phyloP scores from a whole-genome alignment of 306 rosid genomes.

The Trifolium dubium region DNA sequence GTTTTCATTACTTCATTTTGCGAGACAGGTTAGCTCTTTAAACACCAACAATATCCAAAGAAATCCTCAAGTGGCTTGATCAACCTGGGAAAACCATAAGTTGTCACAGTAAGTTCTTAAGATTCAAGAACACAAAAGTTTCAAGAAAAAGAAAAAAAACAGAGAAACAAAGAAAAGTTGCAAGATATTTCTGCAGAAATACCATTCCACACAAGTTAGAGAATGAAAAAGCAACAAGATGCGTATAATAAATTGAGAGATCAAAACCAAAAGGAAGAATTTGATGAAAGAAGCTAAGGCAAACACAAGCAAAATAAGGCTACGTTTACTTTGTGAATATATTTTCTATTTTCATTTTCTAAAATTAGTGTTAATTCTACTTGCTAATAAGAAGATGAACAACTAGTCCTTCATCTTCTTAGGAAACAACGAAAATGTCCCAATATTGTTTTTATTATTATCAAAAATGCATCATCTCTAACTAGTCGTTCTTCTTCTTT shows the following conservation, averaged over 20 bases:
- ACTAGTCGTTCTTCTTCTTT: no score
- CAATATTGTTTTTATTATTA: no score
- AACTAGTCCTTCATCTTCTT: no score
- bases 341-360: no score
- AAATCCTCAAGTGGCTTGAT: conserved; percentile 45
- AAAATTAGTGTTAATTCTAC: no score
- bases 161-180: conserved; percentile 3
- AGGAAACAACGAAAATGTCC: no score
- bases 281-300: conserved; percentile 16
- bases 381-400: no score
- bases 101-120: conserved; percentile 30
- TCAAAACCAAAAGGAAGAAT: conserved; percentile 9
- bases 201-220: conserved; percentile 25
- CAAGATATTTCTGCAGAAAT: neutral
- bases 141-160: neutral
- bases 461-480: no score
- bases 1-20: conserved; percentile 65
- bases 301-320: neutral
- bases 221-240: conserved; percentile 27
- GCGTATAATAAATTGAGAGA: conserved; percentile 28
- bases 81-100: conserved; percentile 52
- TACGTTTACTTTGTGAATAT: no score
- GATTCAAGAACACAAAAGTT: conserved; percentile 26
- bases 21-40: conserved; percentile 45
- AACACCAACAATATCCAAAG: conserved; percentile 38